Evolutionary conservation across 202 grass and related monocot species (phyloP), one percentile per base, ranked within the genome.

Genomic region (Alloteropsis angusta): DNA sequence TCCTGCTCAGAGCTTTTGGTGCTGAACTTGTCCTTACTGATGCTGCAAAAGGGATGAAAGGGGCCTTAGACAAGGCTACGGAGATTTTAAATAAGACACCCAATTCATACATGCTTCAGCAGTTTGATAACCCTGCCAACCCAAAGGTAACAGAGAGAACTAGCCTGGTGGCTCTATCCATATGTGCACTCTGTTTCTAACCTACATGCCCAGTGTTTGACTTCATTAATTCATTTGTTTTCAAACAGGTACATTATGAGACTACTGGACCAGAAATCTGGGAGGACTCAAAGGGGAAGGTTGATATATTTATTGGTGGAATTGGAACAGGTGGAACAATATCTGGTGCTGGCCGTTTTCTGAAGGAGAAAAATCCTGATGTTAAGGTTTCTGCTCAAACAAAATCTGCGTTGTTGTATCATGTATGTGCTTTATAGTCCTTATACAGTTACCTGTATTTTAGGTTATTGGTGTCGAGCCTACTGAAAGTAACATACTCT

Each of bases 201-300:
- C n/a, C n/a, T n/a, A n/a, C n/a, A n/a, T n/a, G n/a, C n/a, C n/a
- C n/a, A n/a, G n/a, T n/a, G n/a, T n/a, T n/a, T n/a, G n/a, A n/a
- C n/a, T n/a, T n/a, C n/a, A n/a, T n/a, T n/a, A n/a, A n/a, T n/a
- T n/a, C n/a, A n/a, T 49, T 74, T 74, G 1, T 5, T 43, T 76
- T 37, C 21, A 19, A 52, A 67, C 81, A 97, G 93, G 86, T 97
- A 78, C 93, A 97, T 59, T 97, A 93, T 43, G 91, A 97, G 79
- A 97, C 93, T 79, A 97, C 93, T 3, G 93, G 93, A 22, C 93
- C 93, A 39, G 93, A 97, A 84, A 89, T 97, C 48, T 97, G 93
- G 93, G 91, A 97, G 76, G 95, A 97, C 84, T 92, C 95, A 75
- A 92, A 77, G 80, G 95, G 95, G 22, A 92, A 92, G 75, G 87